Conservation (phyloP, 75 land plant species). For the Selaginella tamariscina region DNA sequence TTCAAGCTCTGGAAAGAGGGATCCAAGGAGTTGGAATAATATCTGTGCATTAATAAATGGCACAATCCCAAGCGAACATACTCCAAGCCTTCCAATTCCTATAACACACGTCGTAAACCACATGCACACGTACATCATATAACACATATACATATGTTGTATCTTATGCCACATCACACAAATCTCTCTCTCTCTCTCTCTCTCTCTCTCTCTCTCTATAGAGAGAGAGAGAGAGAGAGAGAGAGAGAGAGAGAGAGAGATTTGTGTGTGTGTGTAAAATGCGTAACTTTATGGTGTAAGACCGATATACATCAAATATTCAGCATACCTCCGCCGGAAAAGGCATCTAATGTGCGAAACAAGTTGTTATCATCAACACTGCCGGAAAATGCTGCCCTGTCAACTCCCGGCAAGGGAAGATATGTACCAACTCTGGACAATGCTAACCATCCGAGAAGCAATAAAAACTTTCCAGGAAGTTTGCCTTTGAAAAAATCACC, state of each 20-base stretch:
- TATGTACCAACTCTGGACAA: conserved; percentile 88
- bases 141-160: too few species aligned
- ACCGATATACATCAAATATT: too few species aligned
- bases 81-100: conserved; percentile 92
- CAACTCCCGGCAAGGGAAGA: conserved; percentile 91
- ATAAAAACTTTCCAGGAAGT: conserved; percentile 81
- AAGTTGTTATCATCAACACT: conserved; percentile 86
- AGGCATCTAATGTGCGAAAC: conserved; percentile 89
- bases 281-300: too few species aligned
- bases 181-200: too few species aligned
- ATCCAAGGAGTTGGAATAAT: conserved; percentile 92
- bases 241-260: too few species aligned
- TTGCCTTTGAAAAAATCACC: conserved; percentile 98
- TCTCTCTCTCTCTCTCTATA: too few species aligned
- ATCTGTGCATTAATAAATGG: conserved; percentile 99
- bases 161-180: too few species aligned
- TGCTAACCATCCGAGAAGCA: conserved; percentile 70
- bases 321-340: conserved; percentile 99
- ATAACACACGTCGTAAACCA: too few species aligned
- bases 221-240: too few species aligned
- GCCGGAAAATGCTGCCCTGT: conserved; percentile 79
- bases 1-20: conserved; percentile 84
- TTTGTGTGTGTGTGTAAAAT: too few species aligned
- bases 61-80: conserved; percentile 95
- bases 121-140: too few species aligned